Conservation (phyloP, 2,329 filamentous ascomycete genomes). For the Venturia nashicola region DNA sequence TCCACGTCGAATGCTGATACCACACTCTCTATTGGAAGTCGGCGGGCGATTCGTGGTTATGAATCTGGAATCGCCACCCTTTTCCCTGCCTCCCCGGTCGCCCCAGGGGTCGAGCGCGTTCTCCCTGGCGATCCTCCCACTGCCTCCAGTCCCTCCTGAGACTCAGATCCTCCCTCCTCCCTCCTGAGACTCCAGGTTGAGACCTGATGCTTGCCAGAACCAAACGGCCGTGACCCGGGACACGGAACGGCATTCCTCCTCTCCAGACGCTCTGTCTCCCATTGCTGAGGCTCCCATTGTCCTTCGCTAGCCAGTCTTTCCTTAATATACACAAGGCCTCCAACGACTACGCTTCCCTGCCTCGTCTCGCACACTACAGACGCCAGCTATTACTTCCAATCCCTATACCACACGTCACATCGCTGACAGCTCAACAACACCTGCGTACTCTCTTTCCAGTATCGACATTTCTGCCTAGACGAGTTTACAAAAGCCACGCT, state of each 20-base stretch:
- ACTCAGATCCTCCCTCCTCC: no score
- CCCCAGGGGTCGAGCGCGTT: background rate
- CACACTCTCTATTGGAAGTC: no score
- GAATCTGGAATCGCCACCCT: background rate
- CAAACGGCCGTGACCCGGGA: background rate
- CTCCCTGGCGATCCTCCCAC: background rate
- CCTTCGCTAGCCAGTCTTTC: background rate
- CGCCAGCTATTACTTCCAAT: background rate
- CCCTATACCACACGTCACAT: background rate
- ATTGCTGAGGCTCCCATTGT: background rate
- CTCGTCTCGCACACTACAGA: background rate
- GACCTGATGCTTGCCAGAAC: background rate
- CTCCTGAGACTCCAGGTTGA: background rate
- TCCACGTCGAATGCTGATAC: no score
- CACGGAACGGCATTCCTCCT: background rate
- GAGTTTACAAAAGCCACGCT: background rate
- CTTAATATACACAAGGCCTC: background rate
- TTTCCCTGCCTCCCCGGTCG: background rate
- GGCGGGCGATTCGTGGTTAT: background rate
- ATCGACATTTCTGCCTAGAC: background rate
- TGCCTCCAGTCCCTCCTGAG: conserved; percentile 1
- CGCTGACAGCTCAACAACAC: background rate
- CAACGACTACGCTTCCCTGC: background rate
- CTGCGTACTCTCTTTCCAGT: background rate
- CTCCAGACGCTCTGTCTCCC: background rate